Percentiles rank a stretch among this genome's conserved stretches.
Conservation (phyloP, 441 rosid genomes). For the Euphorbia schlechtendalii region DNA sequence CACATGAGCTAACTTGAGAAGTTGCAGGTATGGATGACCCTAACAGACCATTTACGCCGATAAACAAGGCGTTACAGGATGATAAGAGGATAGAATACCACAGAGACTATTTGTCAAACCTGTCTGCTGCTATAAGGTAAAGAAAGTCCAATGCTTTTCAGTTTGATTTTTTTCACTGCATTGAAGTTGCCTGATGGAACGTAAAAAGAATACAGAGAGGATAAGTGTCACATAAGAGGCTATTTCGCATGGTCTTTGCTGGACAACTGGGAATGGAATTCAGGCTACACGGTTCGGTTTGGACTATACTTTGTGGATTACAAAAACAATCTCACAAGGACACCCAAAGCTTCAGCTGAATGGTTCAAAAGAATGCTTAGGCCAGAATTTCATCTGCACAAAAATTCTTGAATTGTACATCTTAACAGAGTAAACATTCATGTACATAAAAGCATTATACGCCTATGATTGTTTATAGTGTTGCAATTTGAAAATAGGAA, state of each 20-base stretch:
- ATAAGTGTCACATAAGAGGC: constrained; percentile 54
- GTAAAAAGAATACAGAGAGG: constrained; percentile 37
- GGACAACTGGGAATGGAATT: constrained; percentile 96
- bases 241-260: constrained; percentile 85
- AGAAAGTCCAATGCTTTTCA: too few species aligned
- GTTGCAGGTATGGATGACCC: constrained; percentile 75
- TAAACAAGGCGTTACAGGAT: constrained; percentile 62
- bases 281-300: constrained; percentile 76
- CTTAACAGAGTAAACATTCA: background rate
- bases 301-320: constrained; percentile 77
- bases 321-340: constrained; percentile 66
- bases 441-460: constrained; percentile 2
- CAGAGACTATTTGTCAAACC: constrained; percentile 72
- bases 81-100: constrained; percentile 73
- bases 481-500: too few species aligned
- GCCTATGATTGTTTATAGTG: background rate
- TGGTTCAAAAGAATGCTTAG: constrained; percentile 67
- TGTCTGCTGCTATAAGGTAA: constrained; percentile 80
- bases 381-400: constrained; percentile 16
- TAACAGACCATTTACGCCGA: constrained; percentile 43
- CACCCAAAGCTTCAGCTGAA: constrained; percentile 65
- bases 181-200: constrained; percentile 5
- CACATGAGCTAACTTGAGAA: constrained; percentile 4
- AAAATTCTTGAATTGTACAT: constrained; percentile 10
- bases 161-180: constrained; percentile 7